Base-by-base conservation (phyloP, 345 rosid genomes). In the Hypericum androsaemum region DNA sequence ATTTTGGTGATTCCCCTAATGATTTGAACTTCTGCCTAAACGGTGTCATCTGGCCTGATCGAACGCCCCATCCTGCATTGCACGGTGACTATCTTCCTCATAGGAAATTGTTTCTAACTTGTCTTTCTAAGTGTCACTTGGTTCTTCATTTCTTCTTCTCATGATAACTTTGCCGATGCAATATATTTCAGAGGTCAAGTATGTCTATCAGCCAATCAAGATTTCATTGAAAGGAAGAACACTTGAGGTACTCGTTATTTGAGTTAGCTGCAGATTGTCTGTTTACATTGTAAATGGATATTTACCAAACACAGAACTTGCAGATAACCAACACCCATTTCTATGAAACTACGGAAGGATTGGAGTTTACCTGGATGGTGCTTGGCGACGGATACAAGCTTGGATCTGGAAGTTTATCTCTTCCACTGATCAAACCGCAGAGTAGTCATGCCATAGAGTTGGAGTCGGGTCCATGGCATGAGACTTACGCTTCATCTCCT, bases 11-110 rank as follows among this genome's bases (percentile, higher is more conserved):
- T 64, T 63, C 66, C 44, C 96, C 96, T 50, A 92, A 92, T 74
- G 98, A 92, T 75, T 69, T 77, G 69, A 92, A 92, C 76, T 92
- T 92, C 70, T 88, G 98, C 72, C 67, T 92, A 71, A 75, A 88
- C 51, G 98, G 98, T 49, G 70, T 92, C 72, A 64, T 47, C 41
- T 92, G 98, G 98, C 98, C 98, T 9, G 94, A 92, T 73, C 73
- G 98, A 66, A 85, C 89, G 53, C 83, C 88, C 37, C 98, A 88
- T 77, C 98, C 96, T 54, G 89, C 89, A 58, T 46, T 88, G 64
- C 80, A 88, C 32, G 98, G 98, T 92, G 77, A 65, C 37, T 56
- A 50, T 59, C 35, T 67, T 41, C 49, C 43, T 15, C 50, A 64
- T 41, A 59, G 39, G 13, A 52, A 9, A 16, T 16, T 53, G 7